Evolutionary conservation across 768 basidiomycete species (phyloP).

Genomic region (Phanerodontia chrysosporium): DNA sequence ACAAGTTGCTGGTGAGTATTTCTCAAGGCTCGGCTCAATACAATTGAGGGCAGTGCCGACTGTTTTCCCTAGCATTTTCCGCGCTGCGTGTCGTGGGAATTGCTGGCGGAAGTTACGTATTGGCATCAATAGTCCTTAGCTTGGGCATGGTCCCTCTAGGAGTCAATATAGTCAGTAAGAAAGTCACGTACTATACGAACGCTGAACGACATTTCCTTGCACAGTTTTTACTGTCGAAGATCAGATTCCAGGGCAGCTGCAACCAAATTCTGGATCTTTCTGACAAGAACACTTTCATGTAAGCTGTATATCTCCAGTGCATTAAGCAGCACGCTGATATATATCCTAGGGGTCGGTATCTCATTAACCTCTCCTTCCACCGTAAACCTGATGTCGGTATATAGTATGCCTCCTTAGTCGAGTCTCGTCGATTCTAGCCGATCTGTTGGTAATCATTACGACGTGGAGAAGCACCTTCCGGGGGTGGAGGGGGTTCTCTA

Average conservation of each 20-base stretch:
- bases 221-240: background rate
- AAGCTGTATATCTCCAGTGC: background rate
- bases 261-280: background rate
- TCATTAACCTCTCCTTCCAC: background rate
- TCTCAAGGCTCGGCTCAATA: too few relatives aligned
- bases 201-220: too few relatives aligned
- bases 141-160: background rate
- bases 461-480: background rate
- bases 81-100: background rate
- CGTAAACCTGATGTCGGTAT: background rate
- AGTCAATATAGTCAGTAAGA: background rate
- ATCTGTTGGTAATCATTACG: background rate
- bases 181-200: too few relatives aligned
- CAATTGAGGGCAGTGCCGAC: too few relatives aligned
- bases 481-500: background rate
- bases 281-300: background rate
- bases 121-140: background rate
- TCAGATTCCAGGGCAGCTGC: background rate
- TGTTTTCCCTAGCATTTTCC: background rate
- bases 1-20: background rate
- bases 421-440: background rate
- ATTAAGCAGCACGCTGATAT: background rate
- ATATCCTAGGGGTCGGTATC: background rate
- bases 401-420: background rate
- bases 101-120: background rate